These are phyloP conservation scores for Raddia guianensis DNA, from an alignment of 176 grass and related monocot genomes.

Conservation along the genomic window DNA sequence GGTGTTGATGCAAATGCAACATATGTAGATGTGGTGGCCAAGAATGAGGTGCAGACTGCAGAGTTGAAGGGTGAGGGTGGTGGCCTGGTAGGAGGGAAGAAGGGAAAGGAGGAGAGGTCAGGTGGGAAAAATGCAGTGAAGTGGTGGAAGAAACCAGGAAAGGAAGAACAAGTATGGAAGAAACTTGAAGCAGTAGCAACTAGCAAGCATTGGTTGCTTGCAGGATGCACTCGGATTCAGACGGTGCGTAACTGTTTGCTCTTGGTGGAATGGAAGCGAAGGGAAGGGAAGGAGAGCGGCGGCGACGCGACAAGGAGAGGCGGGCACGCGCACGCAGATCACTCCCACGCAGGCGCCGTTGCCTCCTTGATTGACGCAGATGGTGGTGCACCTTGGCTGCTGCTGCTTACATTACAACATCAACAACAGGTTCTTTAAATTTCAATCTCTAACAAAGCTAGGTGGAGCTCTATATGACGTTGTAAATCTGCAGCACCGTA, in stretches of 20 bases:
- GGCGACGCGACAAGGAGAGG: too few relatives aligned
- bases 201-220: neutral
- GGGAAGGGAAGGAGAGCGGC: too few relatives aligned
- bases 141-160: neutral
- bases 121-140: slow-evolving; percentile 34
- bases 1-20: neutral
- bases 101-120: neutral
- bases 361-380: neutral
- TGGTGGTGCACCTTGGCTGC: neutral
- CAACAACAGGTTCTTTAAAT: too few relatives aligned
- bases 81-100: slow-evolving; percentile 39
- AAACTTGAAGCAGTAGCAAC: neutral
- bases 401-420: too few relatives aligned
- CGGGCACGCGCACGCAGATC: neutral
- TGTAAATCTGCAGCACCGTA: too few relatives aligned
- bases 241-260: neutral
- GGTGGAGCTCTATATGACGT: too few relatives aligned
- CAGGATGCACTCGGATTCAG: neutral
- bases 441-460: too few relatives aligned
- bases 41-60: neutral
- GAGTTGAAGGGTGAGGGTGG: neutral
- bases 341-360: neutral
- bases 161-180: neutral
- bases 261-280: neutral
- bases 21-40: slow-evolving; percentile 2